These are phyloP conservation scores for Asterella californica DNA, from an alignment of 225 moss, liverwort and hornwort species.

Conservation along the genomic window DNA sequence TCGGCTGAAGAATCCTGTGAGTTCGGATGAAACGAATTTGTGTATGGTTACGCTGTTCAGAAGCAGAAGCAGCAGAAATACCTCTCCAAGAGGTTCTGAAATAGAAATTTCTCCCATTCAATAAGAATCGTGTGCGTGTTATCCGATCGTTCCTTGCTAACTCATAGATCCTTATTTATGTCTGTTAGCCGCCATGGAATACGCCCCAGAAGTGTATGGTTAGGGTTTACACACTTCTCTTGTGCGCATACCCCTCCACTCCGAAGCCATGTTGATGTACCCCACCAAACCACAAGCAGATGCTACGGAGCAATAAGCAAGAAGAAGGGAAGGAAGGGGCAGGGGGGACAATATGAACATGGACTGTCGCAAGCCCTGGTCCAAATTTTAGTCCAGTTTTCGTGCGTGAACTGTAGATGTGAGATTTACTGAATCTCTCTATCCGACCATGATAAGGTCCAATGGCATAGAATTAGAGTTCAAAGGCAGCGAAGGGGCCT, in stretches of 20 bases:
- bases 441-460: slow-evolving; percentile 7
- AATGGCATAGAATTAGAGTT: not conserved
- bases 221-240: not conserved
- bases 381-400: not conserved
- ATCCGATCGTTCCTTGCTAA: no score
- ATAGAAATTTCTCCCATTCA: no score
- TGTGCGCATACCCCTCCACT: not conserved
- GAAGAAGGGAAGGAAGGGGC: not conserved
- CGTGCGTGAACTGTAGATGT: not conserved
- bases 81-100: no score
- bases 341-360: not conserved
- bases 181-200: no score
- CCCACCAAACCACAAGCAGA: not conserved
- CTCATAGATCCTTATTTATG: no score
- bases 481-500: not conserved
- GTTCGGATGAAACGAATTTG: no score
- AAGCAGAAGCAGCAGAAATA: no score
- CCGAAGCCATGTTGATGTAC: not conserved
- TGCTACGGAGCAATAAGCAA: not conserved
- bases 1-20: no score
- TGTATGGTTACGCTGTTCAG: no score
- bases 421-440: not conserved
- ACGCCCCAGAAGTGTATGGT: no score
- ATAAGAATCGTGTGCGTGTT: no score
- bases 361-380: not conserved